Percentiles rank a stretch among this genome's conserved stretches.
These are phyloP conservation scores for Euphorbia schlechtendalii DNA, from an alignment of 441 rosid genomes.

Conservation along the genomic window DNA sequence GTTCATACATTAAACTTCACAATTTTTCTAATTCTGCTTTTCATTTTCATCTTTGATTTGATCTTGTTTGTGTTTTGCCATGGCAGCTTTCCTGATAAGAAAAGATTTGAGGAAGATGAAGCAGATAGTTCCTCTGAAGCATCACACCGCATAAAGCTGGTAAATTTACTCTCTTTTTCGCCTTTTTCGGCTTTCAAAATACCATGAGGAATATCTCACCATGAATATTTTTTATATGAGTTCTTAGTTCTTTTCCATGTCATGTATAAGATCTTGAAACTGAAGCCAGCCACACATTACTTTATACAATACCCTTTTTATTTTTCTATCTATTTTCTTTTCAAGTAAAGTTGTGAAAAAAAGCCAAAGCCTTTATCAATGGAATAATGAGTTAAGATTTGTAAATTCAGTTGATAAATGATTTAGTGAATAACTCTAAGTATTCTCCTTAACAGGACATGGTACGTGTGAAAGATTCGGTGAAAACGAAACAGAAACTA, in stretches of 20 bases:
- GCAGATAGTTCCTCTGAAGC: slow-evolving; percentile 36
- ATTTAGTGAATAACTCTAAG: background rate
- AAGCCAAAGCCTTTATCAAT: slow-evolving; percentile 9
- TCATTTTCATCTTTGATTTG: slow-evolving; percentile 16
- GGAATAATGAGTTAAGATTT: background rate
- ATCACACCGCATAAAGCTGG: slow-evolving; percentile 44
- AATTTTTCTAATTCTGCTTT: too few relatives aligned
- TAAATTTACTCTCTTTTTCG: slow-evolving; percentile 28
- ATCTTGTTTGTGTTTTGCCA: slow-evolving; percentile 9
- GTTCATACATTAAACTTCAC: too few relatives aligned
- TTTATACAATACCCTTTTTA: background rate
- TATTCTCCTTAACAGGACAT: slow-evolving; percentile 32
- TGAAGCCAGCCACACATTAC: slow-evolving; percentile 1
- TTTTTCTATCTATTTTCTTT: background rate
- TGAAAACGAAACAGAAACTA: slow-evolving; percentile 35
- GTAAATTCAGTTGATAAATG: too few relatives aligned
- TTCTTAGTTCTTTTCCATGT: slow-evolving; percentile 18
- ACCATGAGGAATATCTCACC: background rate
- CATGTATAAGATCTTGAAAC: background rate
- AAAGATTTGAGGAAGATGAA: slow-evolving; percentile 39
- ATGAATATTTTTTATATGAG: too few relatives aligned
- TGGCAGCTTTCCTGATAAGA: slow-evolving; percentile 73
- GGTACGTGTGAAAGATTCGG: slow-evolving; percentile 33
- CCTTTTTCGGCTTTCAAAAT: slow-evolving; percentile 8
- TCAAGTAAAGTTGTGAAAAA: background rate